Conservation (phyloP, 495 filamentous ascomycete genomes). For the Lineolata rhizophorae region DNA sequence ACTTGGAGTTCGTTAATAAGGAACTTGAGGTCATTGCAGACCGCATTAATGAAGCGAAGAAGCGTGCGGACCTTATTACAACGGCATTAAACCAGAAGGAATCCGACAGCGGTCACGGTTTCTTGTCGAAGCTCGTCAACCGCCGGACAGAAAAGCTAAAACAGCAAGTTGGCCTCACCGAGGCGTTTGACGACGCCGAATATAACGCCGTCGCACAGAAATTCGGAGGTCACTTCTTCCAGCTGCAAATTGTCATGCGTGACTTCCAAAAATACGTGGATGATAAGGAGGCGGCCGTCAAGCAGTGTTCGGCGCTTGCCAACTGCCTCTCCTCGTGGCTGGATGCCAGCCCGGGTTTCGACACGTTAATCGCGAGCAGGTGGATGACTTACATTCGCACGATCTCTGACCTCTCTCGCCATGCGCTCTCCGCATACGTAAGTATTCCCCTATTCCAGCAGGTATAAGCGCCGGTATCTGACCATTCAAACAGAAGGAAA, state of each 20-base stretch:
- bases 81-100: slow-evolving; percentile 61
- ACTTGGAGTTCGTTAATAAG: slow-evolving; percentile 38
- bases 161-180: slow-evolving; percentile 42
- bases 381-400: no score
- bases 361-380: no score
- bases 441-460: no score
- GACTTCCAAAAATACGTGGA: slow-evolving; percentile 76
- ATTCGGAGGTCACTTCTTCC: slow-evolving; percentile 71
- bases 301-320: slow-evolving; percentile 47
- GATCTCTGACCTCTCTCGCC: no score
- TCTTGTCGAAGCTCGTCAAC: slow-evolving; percentile 33
- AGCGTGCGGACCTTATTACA: slow-evolving; percentile 69
- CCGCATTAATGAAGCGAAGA: slow-evolving; percentile 83
- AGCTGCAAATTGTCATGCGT: slow-evolving; percentile 70
- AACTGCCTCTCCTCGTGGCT: slow-evolving; percentile 44
- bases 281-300: slow-evolving; percentile 42
- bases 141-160: slow-evolving; percentile 60
- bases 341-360: slow-evolving; percentile 35
- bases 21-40: slow-evolving; percentile 48
- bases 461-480: no score
- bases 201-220: slow-evolving; percentile 56
- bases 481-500: no score
- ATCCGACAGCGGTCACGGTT: slow-evolving; percentile 31
- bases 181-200: slow-evolving; percentile 51
- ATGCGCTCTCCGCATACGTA: no score